Base-by-base conservation (phyloP, 495 filamentous ascomycete species). In the Alectoria sarmentosa region DNA sequence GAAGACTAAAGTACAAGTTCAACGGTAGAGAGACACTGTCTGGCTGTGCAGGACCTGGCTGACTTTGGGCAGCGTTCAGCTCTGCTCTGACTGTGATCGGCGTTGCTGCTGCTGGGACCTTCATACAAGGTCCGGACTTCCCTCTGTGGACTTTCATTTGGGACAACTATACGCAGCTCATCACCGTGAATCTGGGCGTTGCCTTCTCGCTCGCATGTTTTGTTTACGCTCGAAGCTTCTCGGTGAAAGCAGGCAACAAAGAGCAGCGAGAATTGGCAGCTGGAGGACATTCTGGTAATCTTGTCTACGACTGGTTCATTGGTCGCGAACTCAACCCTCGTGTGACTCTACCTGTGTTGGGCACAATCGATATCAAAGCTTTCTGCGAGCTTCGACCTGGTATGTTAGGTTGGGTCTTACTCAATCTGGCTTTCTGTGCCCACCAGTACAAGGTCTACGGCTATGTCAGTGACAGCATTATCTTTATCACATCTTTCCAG, bases 241-340 rank as follows among this genome's bases (percentile, higher is more conserved):
- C 81, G 34, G 88, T 96, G 58, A 90, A 89, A 59, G 64, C 70
- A 9, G 79, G 85, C 23, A 82, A 82, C 67, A 76, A 82, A 15
- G 82, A 87, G 42, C 74, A 82, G 62, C 90, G 92, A 61, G 82
- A 92, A 69, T 82, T 98, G 8, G 93, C 93, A 0, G 82, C 84
- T 6, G 91, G 91, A 58, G 92, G 90, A 60, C 82, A 88, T 69
- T 85, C 86, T 19, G 95, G 94, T 60, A 98, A 96, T 72, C 75
- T 88, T 58, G 75, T 98, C 39, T 97, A 98, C 75, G 93, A 98
- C 76, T 98, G 90, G 82, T 98, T 91, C 78, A 98, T 98, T 68
- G 94, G 94, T 26, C 91, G 94, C 42, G 94, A 98, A 72, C 87
- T 98, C 64, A 98, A 98, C 77, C 93, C 95, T 11, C 91, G 92